These are phyloP conservation scores for Avena atlantica DNA, from an alignment of 176 grass and related monocot species.

Conservation along the genomic window DNA sequence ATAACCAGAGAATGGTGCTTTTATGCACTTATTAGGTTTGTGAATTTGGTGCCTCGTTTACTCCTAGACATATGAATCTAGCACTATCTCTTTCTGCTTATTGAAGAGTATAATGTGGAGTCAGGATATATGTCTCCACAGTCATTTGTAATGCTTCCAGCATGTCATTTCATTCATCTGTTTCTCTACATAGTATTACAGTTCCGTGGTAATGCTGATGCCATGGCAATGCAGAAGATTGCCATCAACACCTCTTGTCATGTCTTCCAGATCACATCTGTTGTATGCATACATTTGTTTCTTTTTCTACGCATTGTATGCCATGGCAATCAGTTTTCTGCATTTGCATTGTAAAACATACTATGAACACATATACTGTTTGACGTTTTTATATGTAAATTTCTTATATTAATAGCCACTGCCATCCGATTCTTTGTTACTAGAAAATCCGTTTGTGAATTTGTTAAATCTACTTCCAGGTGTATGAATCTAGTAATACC, in stretches of 20 bases:
- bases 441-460: background rate
- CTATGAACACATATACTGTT: too few species aligned
- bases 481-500: background rate
- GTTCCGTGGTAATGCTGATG: background rate
- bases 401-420: background rate
- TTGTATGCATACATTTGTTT: background rate
- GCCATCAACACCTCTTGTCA: background rate
- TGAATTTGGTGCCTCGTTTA: background rate
- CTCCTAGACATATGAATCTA: background rate
- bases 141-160: background rate
- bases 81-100: background rate
- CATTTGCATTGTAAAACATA: too few species aligned
- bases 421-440: background rate
- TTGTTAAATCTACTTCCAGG: background rate
- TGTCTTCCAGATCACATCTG: background rate
- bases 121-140: background rate
- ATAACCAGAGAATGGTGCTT: background rate
- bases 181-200: background rate
- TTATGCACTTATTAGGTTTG: background rate
- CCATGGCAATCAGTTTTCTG: background rate
- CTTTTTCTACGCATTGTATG: background rate
- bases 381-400: background rate
- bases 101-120: background rate
- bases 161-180: background rate
- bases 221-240: background rate